Base-by-base conservation (phyloP, 1,284 basidiomycete genomes). In the Ustilago bromivora region DNA sequence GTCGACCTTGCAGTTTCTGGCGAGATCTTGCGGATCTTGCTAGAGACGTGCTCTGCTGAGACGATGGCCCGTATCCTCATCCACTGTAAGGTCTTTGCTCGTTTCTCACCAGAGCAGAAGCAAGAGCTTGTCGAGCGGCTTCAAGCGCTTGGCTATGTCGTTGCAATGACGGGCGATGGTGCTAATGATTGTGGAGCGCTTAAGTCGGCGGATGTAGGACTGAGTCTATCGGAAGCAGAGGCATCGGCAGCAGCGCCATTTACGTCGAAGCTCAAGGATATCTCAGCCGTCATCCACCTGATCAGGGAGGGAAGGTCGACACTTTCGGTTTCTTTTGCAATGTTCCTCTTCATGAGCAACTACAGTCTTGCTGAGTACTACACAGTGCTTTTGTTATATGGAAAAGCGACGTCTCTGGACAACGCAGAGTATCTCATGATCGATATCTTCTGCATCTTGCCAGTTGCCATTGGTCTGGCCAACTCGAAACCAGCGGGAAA, bases 401-500 rank as follows among this genome's bases (percentile, higher is more conserved):
- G 72, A 15, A 61, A 68, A 23, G 69, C 76, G 23, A 76, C 80
- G 11, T 73, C 69, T 35, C 49, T 82, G 17, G 72, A 75, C 56
- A 80, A 82, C 41, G 78, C 72, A 31, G 77, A 81, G 68, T 79
- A 80, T 38, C 68, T 80, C 11, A 81, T 71, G 52, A 76, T 80
- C 61, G 80, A 81, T 55, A 43, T 82, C 40, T 76, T 79, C 56
- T 55, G 59, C 43, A 68, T 82, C 1, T 43, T 82, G 6, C 66
- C 73, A 19, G 57, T 82, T 11, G 76, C 76, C 1, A 56, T 82
- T 23, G 80, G 76, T 7, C 53, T 80, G 53, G 76, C 78, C n/a
- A 65, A 68, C 49, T 56, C 63, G 8, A 35, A 13, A 2, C 78
- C 80, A 3, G 72, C 80, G 1, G 57, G 56, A 19, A 68, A 51